Evolutionary conservation across 2,329 filamentous ascomycete genomes (phyloP), one percentile per base, ranked within the genome.

Genomic region (Graphiopsis chlorocephala): DNA sequence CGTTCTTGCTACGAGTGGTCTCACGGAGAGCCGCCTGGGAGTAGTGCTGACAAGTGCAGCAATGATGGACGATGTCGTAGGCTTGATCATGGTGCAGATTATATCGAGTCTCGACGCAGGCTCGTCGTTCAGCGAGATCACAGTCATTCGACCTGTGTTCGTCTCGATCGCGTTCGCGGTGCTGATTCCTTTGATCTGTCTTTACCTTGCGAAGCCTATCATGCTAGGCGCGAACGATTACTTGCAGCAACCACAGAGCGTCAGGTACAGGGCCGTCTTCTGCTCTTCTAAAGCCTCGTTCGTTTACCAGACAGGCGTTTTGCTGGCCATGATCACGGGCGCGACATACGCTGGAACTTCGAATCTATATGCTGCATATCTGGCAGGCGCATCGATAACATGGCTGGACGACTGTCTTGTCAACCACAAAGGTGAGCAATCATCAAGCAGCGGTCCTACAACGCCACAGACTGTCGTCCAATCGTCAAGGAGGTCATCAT

Each of bases 11-110:
- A 88, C 91, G 10, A 87, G 86, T 2, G 81, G 81, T 1, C 75
- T 89, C 12, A 78, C 78, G n/a, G 73, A 78, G 1, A 87, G 83
- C 10, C 77, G 85, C 1, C 73, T 88, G 0, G 91, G 78, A 64
- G 86, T 77, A 10, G 85, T 95, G 0, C 81, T 93, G 0, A 85
- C 86, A 2, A 88, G 85, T 65, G 90, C 90, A 0, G 91, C 91
- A 0, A 91, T 95, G 85, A 85, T 95, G 78, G 91, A 95, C 72
- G 91, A 95, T 76, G 88, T 94, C 0, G 84, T 91, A 1, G 90
- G 90, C 0, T 78, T 94, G 11, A 85, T 93, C 8, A 90, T 94
- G 85, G 88, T 92, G 0, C 86, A 91, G 68, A 84, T 94, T 53
- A 88, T 95, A 25, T 85, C 88, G 0, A 88, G 87, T 55, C 79